Base-by-base conservation (phyloP, 371 early-diverging fungal genomes). In the Mucor indicus region DNA sequence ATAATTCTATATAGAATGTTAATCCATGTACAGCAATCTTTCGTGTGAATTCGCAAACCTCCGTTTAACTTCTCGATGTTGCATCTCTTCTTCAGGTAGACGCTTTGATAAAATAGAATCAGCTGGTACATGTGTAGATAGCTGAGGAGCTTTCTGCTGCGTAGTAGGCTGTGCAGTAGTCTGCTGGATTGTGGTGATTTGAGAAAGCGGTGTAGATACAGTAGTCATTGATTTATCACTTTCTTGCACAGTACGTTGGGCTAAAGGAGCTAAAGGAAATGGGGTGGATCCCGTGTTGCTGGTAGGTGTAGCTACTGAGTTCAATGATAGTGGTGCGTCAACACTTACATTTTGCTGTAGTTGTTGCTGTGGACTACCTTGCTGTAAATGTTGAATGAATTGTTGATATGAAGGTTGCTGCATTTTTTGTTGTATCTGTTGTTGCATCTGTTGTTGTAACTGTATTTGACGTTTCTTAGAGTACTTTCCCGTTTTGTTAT, bases 401-500 rank as follows among this genome's bases (percentile, higher is more conserved):
- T 33, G 51, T 12, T 50, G 41, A 7, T 36, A 38, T 19, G 16
- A n/a, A 20, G 38, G 38, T 38, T 38, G 36, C 17, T 36, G 36
- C 15, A 15, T 1, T 36, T 31, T 9, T 29, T 31, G 50, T 30
- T 32, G 39, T 24, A 31, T 19, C 30, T 37, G 70, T 16, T 60
- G 51, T 23, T 37, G 44, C 22, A 50, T 45, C 32, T 57, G 56
- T 17, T 59, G 60, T 25, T 56, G 62, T 29, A 48, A 12, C 12
- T 55, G 60, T 3, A 57, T 50, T 23, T 62, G 62, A n/a, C 68
- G 57, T 55, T 83, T 83, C 40, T 84, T 84, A 3, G 82, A 80
- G 30, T 84, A 84, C 47, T 78, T 78, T 23, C 84, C 84, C 4
- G 84, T 81, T 37, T 84, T 84, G 33, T 68, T 73, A 44, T 84